Base-by-base conservation (phyloP, 208 protist genomes). In the Crithidia acanthocephali region DNA sequence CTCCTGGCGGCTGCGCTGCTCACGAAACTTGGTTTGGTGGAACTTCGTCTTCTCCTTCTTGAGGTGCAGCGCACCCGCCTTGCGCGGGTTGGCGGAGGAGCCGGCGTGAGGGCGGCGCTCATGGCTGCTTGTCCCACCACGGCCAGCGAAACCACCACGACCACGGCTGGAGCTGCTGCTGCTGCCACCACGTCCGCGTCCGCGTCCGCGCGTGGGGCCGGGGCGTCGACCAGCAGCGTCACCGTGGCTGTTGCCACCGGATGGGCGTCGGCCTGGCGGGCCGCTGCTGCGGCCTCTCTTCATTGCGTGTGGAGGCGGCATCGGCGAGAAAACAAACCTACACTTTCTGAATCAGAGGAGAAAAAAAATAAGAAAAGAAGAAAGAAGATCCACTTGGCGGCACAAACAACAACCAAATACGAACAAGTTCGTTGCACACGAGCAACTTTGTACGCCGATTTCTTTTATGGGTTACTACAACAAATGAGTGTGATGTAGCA, bases 41-140 rank as follows among this genome's bases (percentile, higher is more conserved):
- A 77, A 86, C 72, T 80, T 87, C 23, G 81, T 74, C 22, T 81
- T 87, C 32, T 68, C 80, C 72, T 90, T 90, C 73, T 89, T 92
- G 22, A 90, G 57, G 45, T 74, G 74, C 57, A 73, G 65, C 35
- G 59, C 60, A 0, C 55, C 66, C 2, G 50, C 37, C 47, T 63
- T 76, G 37, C 44, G 68, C 4, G 44, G 59, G 51, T 74, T 51
- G 8, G 25, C 30, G 7, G 47, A 35, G 27, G 25, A n/a, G 20
- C 37, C 20, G 44, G 28, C 30, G 5, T 6, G 28, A 37, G 23
- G 33, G 25, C 40, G 27, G 3, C 61, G 55, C 4, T 56, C 9
- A 4, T 48, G 22, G 32, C 45, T 58, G 33, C 48, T 0, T 40
- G 35, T 11, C 35, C 35, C 35, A 11, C 35, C 35, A 40, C 35